A percentile compares a stretch with the other conserved stretches of the same genome.
Conservation (phyloP, 176 grass and related monocot genomes). For the Pontederia crassipes region DNA sequence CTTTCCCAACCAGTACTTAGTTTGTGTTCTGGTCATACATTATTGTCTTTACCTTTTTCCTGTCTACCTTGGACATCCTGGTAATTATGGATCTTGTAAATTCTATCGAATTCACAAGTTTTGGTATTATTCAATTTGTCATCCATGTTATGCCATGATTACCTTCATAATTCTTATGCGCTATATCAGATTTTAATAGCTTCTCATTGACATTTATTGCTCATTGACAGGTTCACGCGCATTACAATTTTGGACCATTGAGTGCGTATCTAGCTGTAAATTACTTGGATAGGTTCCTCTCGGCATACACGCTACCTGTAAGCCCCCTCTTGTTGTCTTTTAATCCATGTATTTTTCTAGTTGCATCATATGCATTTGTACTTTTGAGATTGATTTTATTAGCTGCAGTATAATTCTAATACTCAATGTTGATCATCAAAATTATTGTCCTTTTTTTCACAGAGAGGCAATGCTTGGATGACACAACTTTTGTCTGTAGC, state of each 20-base stretch:
- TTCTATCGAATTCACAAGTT: background rate
- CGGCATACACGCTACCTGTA: conserved; percentile 70
- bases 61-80: background rate
- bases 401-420: background rate
- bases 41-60: background rate
- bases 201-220: conserved; percentile 29
- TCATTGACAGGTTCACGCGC: conserved; percentile 58
- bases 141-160: background rate
- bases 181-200: background rate
- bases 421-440: background rate
- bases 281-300: conserved; percentile 90
- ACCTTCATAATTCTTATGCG: background rate
- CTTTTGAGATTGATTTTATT: background rate
- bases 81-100: background rate
- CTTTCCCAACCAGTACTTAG: conserved; percentile 8
- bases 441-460: background rate
- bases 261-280: conserved; percentile 81
- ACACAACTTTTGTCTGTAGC: conserved; percentile 70
- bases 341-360: background rate
- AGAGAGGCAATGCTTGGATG: conserved; percentile 73
- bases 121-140: background rate
- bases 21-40: background rate
- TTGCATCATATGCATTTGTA: conserved; percentile 1
- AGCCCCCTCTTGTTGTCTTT: conserved; percentile 16
- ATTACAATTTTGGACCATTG: conserved; percentile 77